Base-by-base conservation (phyloP, 345 rosid species). In the Lepidium didymum region DNA sequence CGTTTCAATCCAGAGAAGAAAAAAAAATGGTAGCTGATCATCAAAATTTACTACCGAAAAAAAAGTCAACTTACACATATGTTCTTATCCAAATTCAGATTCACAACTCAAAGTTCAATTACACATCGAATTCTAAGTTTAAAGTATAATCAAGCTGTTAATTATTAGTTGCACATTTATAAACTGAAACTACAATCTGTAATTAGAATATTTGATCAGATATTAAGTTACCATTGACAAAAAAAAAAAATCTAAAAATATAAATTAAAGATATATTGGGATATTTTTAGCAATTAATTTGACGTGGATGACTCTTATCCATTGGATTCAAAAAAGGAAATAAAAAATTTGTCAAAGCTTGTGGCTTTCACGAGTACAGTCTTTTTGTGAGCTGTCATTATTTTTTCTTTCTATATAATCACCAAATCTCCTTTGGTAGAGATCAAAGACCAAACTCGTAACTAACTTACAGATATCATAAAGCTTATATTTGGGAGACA, bases 321-420 rank as follows among this genome's bases (percentile, higher is more conserved):
- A 33, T 35, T 65, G 29, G 67, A 64, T 72, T 31, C 59, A 72
- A 36, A 35, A 1, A 19, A 19, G 21, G 21, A 19, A 19, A 19
- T 19, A 19, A 19, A 19, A 19, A 29, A 29, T 29, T 27, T 29
- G 33, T 29, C 33, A 29, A 29, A 53, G 45, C 75, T 56, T 56
- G 70, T 64, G 76, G 59, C 51, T 49, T 38, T 31, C 71, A 73
- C 77, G 54, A 65, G 46, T 64, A 64, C 35, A 27, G 43, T 55
- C 50, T 59, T 19, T 19, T 38, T 40, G 6, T 54, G 75, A 43
- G 31, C 7, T 54, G 69, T 62, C 63, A 36, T 38, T 41, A 55
- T 0, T 6, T 41, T 64, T 25, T 13, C 50, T 44, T 47, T 31
- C 60, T 64, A 27, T 51, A 66, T 66, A 66, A 10, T 65, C 61